Base-by-base conservation (phyloP, 306 rosid genomes). In the Lithocarpus polystachyus region DNA sequence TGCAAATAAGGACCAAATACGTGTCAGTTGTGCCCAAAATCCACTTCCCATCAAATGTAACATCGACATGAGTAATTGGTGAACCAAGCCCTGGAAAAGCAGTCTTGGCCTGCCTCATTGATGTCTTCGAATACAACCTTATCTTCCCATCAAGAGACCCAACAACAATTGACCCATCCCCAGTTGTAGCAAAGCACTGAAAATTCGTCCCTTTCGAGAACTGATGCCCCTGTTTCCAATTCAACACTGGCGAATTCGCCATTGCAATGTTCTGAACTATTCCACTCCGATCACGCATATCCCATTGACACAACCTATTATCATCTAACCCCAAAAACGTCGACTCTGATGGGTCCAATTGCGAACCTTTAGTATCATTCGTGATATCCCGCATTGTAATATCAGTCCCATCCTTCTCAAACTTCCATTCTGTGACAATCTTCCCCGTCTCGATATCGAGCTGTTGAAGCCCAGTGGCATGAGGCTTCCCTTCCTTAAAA, bases 291-390 rank as follows among this genome's bases (percentile, higher is more conserved):
- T 90, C 98, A 24, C 97, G 89, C 97, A 90, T 92, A 79, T 94
- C 98, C 94, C 98, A 94, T 53, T 92, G 94, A 65, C 98, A 94
- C 6, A 94, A 89, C 87, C 94, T 84, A 37, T 94, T 94, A 80
- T 94, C 97, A 75, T 94, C 98, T 86, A 94, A 85, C n/a, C 97
- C 98, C 93, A 94, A 78, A 74, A 94, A 92, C 0, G 98, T 94
- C 1, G 97, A 91, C 69, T 89, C 97, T 0, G 97, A 92, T 60
- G 97, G 97, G 72, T 94, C 97, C 89, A 94, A 83, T 15, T 94
- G 97, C 6, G 97, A 88, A 29, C 93, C 97, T 71, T 94, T 94
- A 1, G 89, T 79, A 77, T 92, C 97, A 77, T 90, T 92, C 0
- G 94, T 88, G 65, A 94, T 83, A 74, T 92, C 98, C 83, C 93